Evolutionary conservation across 176 grass and related monocot genomes (phyloP).

Genomic region (Poa annua): DNA sequence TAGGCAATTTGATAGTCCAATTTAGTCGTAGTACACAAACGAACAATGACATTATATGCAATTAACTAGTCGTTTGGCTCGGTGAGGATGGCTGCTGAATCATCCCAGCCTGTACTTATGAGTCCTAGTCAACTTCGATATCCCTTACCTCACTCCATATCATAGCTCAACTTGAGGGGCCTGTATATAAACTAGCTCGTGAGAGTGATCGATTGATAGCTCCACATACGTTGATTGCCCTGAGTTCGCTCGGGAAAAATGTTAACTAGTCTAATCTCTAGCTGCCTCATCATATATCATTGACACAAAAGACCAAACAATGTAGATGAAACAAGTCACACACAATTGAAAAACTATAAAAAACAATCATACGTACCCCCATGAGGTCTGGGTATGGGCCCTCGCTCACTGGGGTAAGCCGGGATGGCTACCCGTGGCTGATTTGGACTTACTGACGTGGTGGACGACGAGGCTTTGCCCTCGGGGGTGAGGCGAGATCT

Average conservation of each 20-base stretch:
- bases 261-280: not conserved
- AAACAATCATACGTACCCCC: not conserved
- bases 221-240: not conserved
- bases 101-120: not conserved
- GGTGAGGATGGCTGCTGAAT: not conserved
- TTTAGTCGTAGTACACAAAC: not conserved
- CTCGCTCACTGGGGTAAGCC: no score
- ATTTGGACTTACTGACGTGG: no score
- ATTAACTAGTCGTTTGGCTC: not conserved
- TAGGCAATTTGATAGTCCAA: not conserved
- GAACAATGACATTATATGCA: not conserved
- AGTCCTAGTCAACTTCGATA: slow-evolving; percentile 17
- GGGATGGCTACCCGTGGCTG: no score
- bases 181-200: slow-evolving; percentile 5
- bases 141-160: not conserved
- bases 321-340: not conserved
- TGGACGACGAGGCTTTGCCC: no score
- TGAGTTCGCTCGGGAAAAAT: not conserved
- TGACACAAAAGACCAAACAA: not conserved
- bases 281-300: not conserved
- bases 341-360: not conserved
- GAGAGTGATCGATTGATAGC: not conserved
- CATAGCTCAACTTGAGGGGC: slow-evolving; percentile 26
- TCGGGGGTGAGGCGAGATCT: no score
- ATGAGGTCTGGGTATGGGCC: no score